A percentile compares a stretch with the other conserved stretches of the same genome.
phyloP scores from a whole-genome alignment of 2,329 filamentous ascomycete species.

The Aspergillus fijiensis region DNA sequence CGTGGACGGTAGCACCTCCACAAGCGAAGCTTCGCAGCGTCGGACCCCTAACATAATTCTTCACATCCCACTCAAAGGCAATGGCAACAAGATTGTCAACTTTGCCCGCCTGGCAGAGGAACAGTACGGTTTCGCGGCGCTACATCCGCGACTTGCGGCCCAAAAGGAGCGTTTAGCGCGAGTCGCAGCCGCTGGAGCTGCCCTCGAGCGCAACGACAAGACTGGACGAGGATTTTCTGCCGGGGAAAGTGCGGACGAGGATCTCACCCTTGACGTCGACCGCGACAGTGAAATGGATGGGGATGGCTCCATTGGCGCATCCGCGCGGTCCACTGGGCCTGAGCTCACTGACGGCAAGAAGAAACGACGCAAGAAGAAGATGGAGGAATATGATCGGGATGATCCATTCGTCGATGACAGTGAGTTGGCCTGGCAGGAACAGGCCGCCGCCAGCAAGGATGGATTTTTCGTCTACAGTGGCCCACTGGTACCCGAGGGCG shows the following conservation, averaged over 20 bases:
- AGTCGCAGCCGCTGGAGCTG: slow-evolving; percentile 84
- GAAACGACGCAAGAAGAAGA: slow-evolving; percentile 69
- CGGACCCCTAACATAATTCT: slow-evolving; percentile 76
- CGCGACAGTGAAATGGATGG: slow-evolving; percentile 60
- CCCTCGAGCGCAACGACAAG: slow-evolving; percentile 72
- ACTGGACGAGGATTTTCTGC: slow-evolving; percentile 62
- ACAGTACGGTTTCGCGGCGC: slow-evolving; percentile 88
- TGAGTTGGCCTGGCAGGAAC: slow-evolving; percentile 91
- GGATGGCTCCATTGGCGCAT: slow-evolving; percentile 42
- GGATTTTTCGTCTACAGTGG: slow-evolving; percentile 98
- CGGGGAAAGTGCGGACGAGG: slow-evolving; percentile 76
- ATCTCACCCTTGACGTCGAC: slow-evolving; percentile 86
- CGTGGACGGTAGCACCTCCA: slow-evolving; percentile 43
- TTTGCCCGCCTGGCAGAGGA: slow-evolving; percentile 93
- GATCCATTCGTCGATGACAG: slow-evolving; percentile 82
- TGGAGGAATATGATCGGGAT: slow-evolving; percentile 66
- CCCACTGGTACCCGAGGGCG: slow-evolving; percentile 80
- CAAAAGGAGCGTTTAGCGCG: slow-evolving; percentile 83
- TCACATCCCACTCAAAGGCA: slow-evolving; percentile 74
- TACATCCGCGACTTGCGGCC: slow-evolving; percentile 87
- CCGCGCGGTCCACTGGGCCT: slow-evolving; percentile 52
- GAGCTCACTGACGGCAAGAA: slow-evolving; percentile 66
- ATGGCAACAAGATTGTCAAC: slow-evolving; percentile 89
- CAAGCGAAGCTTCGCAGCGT: slow-evolving; percentile 41
- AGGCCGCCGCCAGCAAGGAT: slow-evolving; percentile 89